Base-by-base conservation (phyloP, 129 eudicot genomes). In the Apium graveolens region DNA sequence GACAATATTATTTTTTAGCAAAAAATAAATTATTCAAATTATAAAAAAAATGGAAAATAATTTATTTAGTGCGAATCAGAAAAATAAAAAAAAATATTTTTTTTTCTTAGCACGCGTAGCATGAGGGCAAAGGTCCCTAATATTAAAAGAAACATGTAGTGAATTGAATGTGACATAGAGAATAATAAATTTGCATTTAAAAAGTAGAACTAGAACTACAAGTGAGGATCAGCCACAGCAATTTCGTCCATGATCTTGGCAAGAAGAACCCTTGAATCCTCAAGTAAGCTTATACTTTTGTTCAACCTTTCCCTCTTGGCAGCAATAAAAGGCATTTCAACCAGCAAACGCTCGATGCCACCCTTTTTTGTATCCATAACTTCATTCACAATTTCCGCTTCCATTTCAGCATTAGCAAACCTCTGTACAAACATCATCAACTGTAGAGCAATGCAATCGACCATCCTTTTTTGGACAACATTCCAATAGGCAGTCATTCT, bases 401-500 rank as follows among this genome's bases (percentile, higher is more conserved):
- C 74, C 31, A 70, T 18, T 70, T 70, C 45, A 21, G 27, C 74
- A 37, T 70, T 38, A 10, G n/a, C 45, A 20, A 70, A 70, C 45
- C 45, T 70, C 26, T 70, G 74, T 1, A 70, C 18, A 70, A 46
- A 70, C 46, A 70, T n/a, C 17, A 70, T 20, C 74, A 69, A 18
- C 1, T 69, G 74, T 8, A 70, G 74, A 37, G 74, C 74, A 37
- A 37, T 70, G 74, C 31, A 37, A 13, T 70, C 74, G 12, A 38
- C 75, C 75, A 70, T 37, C 75, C 75, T 18, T 70, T 38, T 70
- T 0, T 37, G 75, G 38, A 70, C 75, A 21, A 70, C 17, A 1
- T 21, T 70, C 75, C 75, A 70, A 29, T 70, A 70, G 10, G 75
- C 32, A 70, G 75, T 70, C 27, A 70, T 37, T 70, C 75, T 37